phyloP scores from a whole-genome alignment of 495 filamentous ascomycete genomes.

The Evernia prunastri region DNA sequence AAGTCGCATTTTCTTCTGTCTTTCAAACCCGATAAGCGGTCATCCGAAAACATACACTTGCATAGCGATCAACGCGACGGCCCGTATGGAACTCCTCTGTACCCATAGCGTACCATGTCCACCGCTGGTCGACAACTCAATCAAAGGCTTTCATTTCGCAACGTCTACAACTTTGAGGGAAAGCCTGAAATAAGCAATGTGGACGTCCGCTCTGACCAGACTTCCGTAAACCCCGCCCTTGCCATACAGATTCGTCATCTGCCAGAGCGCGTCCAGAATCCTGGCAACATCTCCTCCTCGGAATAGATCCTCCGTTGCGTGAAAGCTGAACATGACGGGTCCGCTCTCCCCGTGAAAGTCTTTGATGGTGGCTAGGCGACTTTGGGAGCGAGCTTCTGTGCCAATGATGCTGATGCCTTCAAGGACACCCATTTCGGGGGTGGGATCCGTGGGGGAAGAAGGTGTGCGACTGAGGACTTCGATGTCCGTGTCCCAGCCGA shows the following conservation, averaged over 20 bases:
- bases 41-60: too few species aligned
- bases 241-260: neutral
- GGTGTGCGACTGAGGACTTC: neutral
- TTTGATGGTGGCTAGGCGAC: neutral
- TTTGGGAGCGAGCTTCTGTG: neutral
- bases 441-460: neutral
- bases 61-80: too few species aligned
- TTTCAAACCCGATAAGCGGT: too few species aligned
- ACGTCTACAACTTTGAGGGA: neutral
- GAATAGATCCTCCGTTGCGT: neutral
- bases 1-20: too few species aligned
- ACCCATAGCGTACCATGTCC: too few species aligned
- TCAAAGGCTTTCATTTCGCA: neutral
- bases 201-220: neutral
- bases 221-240: neutral
- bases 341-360: neutral
- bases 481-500: neutral
- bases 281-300: neutral
- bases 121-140: too few species aligned
- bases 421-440: neutral
- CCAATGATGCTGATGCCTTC: neutral
- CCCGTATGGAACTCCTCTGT: too few species aligned
- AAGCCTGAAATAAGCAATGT: neutral
- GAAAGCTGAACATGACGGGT: neutral
- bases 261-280: neutral